Conservation (phyloP, 2,329 filamentous ascomycete genomes). For the Teratosphaeriaceae sp. region DNA sequence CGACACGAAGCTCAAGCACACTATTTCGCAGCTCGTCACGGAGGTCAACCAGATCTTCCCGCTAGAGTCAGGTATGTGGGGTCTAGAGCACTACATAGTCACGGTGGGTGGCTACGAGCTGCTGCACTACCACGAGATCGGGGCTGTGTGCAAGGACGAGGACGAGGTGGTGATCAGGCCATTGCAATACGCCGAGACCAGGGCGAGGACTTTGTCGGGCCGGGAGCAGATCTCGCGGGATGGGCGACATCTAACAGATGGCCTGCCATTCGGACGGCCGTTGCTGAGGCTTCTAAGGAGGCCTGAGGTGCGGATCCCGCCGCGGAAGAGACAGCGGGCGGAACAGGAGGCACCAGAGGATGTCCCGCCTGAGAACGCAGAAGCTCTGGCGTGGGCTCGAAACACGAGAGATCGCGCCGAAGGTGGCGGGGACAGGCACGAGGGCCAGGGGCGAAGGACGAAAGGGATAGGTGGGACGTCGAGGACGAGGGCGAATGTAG, state of each 20-base stretch:
- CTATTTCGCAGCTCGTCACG: slow-evolving; percentile 68
- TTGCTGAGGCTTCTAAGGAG: slow-evolving; percentile 49
- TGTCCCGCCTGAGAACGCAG: too few relatives aligned
- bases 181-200: slow-evolving; percentile 67
- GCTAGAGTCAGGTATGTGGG: slow-evolving; percentile 75
- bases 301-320: slow-evolving; percentile 31
- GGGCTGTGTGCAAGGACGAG: slow-evolving; percentile 67
- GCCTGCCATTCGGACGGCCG: slow-evolving; percentile 73
- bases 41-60: slow-evolving; percentile 75
- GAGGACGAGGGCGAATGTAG: slow-evolving; percentile 37
- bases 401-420: too few relatives aligned
- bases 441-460: too few relatives aligned
- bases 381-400: too few relatives aligned
- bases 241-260: slow-evolving; percentile 77
- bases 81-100: slow-evolving; percentile 82
- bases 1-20: slow-evolving; percentile 35
- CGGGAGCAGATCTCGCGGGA: slow-evolving; percentile 73
- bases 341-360: slow-evolving; percentile 30
- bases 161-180: slow-evolving; percentile 79
- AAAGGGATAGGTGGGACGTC: too few relatives aligned
- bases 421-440: too few relatives aligned
- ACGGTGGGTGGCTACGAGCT: slow-evolving; percentile 77
- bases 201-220: slow-evolving; percentile 64
- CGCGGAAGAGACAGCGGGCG: slow-evolving; percentile 25
- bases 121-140: slow-evolving; percentile 72